These are phyloP conservation scores for Malus orientalis DNA, from an alignment of 306 rosid genomes.

Conservation along the genomic window DNA sequence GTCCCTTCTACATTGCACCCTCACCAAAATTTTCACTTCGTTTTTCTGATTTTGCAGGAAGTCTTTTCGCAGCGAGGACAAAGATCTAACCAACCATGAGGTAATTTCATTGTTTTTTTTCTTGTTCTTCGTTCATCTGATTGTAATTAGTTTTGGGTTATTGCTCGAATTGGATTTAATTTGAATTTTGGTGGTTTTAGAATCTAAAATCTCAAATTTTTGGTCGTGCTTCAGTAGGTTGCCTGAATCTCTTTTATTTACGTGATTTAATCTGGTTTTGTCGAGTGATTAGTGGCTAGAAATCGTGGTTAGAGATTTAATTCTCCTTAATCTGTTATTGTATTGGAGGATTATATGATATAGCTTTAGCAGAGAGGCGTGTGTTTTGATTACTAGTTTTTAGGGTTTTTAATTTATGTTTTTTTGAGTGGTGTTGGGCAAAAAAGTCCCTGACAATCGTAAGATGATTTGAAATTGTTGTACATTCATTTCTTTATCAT, in stretches of 20 bases:
- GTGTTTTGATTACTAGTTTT: background rate
- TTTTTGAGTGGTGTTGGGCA: background rate
- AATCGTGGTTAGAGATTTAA: background rate
- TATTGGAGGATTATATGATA: background rate
- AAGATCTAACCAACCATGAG: constrained; percentile 17
- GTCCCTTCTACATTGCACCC: too few relatives aligned
- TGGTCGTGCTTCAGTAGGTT: too few relatives aligned
- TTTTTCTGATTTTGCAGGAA: background rate
- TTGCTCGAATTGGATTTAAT: background rate
- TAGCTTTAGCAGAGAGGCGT: background rate
- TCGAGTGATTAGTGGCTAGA: background rate
- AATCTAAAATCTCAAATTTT: background rate
- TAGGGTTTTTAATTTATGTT: too few relatives aligned
- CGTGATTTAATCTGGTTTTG: background rate
- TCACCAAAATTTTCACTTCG: background rate
- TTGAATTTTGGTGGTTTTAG: background rate
- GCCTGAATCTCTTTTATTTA: background rate
- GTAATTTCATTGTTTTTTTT: background rate
- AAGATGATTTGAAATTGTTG: background rate
- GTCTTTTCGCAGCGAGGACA: background rate
- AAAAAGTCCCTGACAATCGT: background rate
- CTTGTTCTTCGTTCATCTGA: background rate
- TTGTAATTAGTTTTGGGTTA: background rate
- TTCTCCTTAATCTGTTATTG: background rate
- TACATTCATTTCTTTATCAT: background rate